Conservation (phyloP, 139 green algal species). For the Chlamydomonas sp. region DNA sequence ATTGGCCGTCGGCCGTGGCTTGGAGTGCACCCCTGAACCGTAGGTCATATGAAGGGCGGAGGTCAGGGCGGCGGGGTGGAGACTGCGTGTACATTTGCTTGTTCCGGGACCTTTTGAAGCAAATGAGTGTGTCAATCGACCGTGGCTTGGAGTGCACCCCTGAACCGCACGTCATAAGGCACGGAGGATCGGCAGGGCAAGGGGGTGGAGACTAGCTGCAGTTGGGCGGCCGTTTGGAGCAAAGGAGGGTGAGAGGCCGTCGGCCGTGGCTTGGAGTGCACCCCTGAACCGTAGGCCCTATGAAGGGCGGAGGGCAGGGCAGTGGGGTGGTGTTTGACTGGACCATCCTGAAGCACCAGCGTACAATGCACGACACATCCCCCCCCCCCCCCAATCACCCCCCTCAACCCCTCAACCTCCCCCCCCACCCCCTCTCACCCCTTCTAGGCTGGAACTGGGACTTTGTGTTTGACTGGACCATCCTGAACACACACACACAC, state of each 20-base stretch:
- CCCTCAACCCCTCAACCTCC: slow-evolving; percentile 99
- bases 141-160: neutral
- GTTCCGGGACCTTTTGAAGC: neutral
- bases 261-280: no score
- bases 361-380: no score
- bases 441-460: slow-evolving; percentile 88
- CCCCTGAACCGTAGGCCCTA: neutral
- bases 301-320: neutral
- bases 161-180: neutral
- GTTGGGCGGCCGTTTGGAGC: slow-evolving; percentile 96
- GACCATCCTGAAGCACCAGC: no score
- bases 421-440: neutral
- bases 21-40: no score
- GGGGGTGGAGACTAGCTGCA: slow-evolving; percentile 25
- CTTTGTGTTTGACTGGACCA: slow-evolving; percentile 99
- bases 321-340: neutral
- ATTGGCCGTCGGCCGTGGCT: neutral
- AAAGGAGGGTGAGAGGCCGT: slow-evolving; percentile 58
- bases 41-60: neutral
- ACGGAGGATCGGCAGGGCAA: neutral
- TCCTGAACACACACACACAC: no score
- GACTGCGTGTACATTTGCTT: neutral
- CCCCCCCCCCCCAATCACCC: slow-evolving; percentile 95
- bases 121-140: neutral
- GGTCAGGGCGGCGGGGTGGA: neutral